These are phyloP conservation scores for Secale cereale DNA, from an alignment of 176 grass and related monocot genomes.

Conservation along the genomic window DNA sequence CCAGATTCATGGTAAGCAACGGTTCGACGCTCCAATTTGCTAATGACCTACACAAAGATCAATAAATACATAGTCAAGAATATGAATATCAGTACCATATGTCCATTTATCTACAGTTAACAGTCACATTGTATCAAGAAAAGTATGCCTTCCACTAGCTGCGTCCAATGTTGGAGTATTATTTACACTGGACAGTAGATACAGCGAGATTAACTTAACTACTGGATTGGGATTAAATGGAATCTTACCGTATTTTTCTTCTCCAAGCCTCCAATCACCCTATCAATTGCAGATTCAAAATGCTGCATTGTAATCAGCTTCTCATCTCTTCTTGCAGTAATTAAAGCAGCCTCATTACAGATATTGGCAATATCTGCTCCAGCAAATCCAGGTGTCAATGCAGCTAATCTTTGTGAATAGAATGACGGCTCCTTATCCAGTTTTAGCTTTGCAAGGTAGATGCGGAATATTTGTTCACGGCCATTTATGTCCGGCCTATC, in stretches of 20 bases:
- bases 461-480: constrained; percentile 82
- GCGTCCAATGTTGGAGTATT: neutral
- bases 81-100: neutral
- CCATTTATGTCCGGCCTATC: constrained; percentile 95
- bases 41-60: constrained; percentile 64
- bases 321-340: constrained; percentile 68
- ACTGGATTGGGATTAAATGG: neutral
- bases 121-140: neutral
- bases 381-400: constrained; percentile 91
- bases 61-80: constrained; percentile 8
- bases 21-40: constrained; percentile 80
- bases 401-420: constrained; percentile 94
- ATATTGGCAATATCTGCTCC: constrained; percentile 96
- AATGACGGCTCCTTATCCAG: constrained; percentile 75
- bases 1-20: constrained; percentile 98
- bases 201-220: neutral
- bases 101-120: neutral
- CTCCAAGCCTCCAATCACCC: constrained; percentile 88
- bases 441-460: constrained; percentile 94
- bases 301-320: constrained; percentile 66
- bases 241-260: constrained; percentile 93
- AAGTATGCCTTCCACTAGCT: neutral
- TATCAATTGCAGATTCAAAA: constrained; percentile 91
- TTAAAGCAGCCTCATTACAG: constrained; percentile 89
- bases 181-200: neutral